Evolutionary conservation across 2,329 filamentous ascomycete genomes (phyloP), one percentile per base, ranked within the genome.

Genomic region (Xylaria sp.): DNA sequence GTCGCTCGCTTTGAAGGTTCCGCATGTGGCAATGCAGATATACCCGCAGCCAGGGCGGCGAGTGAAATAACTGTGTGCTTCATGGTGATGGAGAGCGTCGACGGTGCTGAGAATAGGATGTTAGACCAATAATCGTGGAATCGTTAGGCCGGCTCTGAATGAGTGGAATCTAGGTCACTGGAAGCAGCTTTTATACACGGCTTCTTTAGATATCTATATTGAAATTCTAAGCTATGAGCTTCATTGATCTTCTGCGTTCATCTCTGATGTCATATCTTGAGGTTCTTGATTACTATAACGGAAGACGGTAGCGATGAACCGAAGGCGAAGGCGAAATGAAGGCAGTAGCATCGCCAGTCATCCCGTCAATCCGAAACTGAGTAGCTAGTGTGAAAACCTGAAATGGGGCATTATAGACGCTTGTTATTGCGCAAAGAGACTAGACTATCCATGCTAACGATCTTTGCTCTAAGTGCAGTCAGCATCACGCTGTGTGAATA

Each of bases 21-120:
- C 39, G n/a, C 32, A 4, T 41, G 46, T 20, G 68, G 68, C 12
- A 66, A 25, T 46, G 68, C 70, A 18, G 62, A 63, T 5, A 63
- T 61, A 48, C 37, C 46, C 6, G 51, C 48, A 10, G 44, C 54
- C 13, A 70, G 9, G 2, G 62, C 52, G 12, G 51, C 34, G 23
- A 66, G 44, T 3, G 64, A 67, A 48, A 59, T 51, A 56, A 63
- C 41, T 25, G 61, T 41, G 55, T 61, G 13, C 63, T 72, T 72
- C 70, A 72, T 72, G 20, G 18, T 63, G 39, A 50, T 52, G 28
- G 20, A 48, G 32, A 51, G 23, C 20, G 8, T 46, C 20, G 25
- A 52, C 44, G 12, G 20, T 66, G 18, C 32, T 32, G 13, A 54
- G 34, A 7, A 41, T n/a, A 23, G 2, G 5, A 23, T 48, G 25